Evolutionary conservation across 345 rosid species (phyloP), one percentile per base, ranked within the genome.

Genomic region (Acer campestre): DNA sequence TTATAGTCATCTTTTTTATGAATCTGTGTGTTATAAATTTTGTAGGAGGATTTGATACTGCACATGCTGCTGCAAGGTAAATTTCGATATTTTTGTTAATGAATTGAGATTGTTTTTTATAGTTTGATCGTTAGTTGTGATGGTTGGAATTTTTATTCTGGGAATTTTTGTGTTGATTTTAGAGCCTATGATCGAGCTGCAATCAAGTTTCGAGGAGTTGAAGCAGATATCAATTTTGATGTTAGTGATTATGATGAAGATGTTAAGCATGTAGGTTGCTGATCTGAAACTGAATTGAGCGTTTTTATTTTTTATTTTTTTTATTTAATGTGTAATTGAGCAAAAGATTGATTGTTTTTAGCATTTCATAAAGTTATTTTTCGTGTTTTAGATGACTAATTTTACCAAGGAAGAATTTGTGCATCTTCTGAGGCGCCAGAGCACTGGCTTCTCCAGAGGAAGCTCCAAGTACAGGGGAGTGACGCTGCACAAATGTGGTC

Each of bases 111-210:
- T 2, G 8, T 48, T 35, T 49, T 11, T 35, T 18, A 68, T 31
- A 46, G 31, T 10, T 22, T 22, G 11, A 1, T 27, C 6, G n/a
- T 59, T 35, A 9, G 55, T 0, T 73, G 12, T 23, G 18, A 4
- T 69, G 29, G 25, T 6, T 64, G 18, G 12, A 16, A 31, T 12
- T 14, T n/a, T n/a, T n/a, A n/a, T n/a, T n/a, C n/a, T n/a, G n/a
- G n/a, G n/a, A n/a, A n/a, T n/a, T n/a, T n/a, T 49, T 14, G 48
- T 27, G 48, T 56, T 79, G 10, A 48, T 53, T 53, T 63, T 79
- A 93, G 98, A 83, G 96, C 96, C 1, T 93, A 91, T 82, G 98
- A 93, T 91, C 87, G 94, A 74, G 98, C 98, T 20, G 98, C 98
- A 7, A 90, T 90, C 68, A 93, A 93, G 81, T 93, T 93, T 67